Evolutionary conservation across 2,329 filamentous ascomycete species (phyloP).

Genomic region (Xylariaceae sp.): DNA sequence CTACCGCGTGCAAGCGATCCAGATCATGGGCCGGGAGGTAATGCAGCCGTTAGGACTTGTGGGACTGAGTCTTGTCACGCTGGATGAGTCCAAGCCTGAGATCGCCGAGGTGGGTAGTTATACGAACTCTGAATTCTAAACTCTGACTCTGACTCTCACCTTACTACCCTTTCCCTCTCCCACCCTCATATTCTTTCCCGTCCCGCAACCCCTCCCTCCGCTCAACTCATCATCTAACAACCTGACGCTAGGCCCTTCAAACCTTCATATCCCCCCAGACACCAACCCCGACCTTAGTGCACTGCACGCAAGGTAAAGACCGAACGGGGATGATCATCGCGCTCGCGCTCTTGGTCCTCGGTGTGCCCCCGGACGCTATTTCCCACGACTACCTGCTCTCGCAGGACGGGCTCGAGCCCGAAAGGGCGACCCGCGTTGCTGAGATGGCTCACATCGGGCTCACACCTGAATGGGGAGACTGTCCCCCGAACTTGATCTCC

Average conservation of each 20-base stretch:
- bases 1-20: constrained; percentile 71
- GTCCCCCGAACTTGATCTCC: constrained; percentile 67
- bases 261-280: constrained; percentile 51
- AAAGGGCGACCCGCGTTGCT: constrained; percentile 66
- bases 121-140: too few relatives aligned
- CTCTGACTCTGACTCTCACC: neutral
- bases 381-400: constrained; percentile 75
- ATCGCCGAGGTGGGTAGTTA: constrained; percentile 52
- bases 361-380: constrained; percentile 64
- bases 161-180: neutral
- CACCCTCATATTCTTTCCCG: neutral
- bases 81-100: constrained; percentile 70
- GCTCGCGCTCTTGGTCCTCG: constrained; percentile 69
- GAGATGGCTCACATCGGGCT: constrained; percentile 77
- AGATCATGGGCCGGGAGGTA: constrained; percentile 70
- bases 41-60: constrained; percentile 75
- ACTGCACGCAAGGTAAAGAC: constrained; percentile 92
- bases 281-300: constrained; percentile 71
- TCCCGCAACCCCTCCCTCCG: neutral
- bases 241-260: constrained; percentile 49
- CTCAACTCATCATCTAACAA: neutral
- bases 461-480: constrained; percentile 73
- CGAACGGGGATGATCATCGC: constrained; percentile 75
- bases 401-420: constrained; percentile 61
- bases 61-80: constrained; percentile 71